Conservation (phyloP, 441 rosid genomes). For the Viola pubescens region DNA sequence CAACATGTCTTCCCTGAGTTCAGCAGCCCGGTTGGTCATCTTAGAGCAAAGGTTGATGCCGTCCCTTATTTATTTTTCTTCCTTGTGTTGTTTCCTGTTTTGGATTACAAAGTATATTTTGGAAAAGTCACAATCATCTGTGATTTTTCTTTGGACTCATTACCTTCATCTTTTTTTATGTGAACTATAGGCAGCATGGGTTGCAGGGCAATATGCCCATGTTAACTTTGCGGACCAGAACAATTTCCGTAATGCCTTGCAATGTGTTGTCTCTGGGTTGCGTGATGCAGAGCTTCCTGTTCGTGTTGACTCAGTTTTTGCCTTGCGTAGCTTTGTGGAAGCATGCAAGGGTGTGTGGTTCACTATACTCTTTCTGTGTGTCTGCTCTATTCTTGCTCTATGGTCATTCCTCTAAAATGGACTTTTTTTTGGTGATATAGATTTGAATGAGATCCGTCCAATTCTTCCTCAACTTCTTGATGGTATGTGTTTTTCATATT, state of each 20-base stretch:
- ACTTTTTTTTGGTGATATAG: slow-evolving; percentile 32
- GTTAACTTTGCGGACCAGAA: slow-evolving; percentile 72
- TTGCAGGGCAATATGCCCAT: slow-evolving; percentile 95
- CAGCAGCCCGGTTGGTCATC: slow-evolving; percentile 87
- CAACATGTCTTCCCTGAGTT: slow-evolving; percentile 99
- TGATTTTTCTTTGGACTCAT: background rate
- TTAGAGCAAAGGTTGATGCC: slow-evolving; percentile 78
- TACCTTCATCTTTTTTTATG: slow-evolving; percentile 2
- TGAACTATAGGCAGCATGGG: slow-evolving; percentile 91
- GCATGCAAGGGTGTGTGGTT: slow-evolving; percentile 67
- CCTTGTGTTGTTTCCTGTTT: background rate
- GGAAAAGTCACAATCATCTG: background rate
- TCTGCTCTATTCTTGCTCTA: slow-evolving; percentile 2
- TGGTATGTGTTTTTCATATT: slow-evolving; percentile 38
- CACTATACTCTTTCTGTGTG: background rate
- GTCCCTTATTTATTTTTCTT: slow-evolving; percentile 3
- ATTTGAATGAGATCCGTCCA: slow-evolving; percentile 90
- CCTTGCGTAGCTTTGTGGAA: slow-evolving; percentile 89
- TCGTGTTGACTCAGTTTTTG: slow-evolving; percentile 97
- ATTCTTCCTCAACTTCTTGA: slow-evolving; percentile 95
- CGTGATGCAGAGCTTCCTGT: slow-evolving; percentile 97
- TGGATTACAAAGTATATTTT: background rate
- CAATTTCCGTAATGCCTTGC: slow-evolving; percentile 79
- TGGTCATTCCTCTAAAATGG: no score
- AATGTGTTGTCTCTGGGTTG: slow-evolving; percentile 84